These are phyloP conservation scores for Penicillium sp. DNA, from an alignment of 2,329 filamentous ascomycete species.

Conservation along the genomic window DNA sequence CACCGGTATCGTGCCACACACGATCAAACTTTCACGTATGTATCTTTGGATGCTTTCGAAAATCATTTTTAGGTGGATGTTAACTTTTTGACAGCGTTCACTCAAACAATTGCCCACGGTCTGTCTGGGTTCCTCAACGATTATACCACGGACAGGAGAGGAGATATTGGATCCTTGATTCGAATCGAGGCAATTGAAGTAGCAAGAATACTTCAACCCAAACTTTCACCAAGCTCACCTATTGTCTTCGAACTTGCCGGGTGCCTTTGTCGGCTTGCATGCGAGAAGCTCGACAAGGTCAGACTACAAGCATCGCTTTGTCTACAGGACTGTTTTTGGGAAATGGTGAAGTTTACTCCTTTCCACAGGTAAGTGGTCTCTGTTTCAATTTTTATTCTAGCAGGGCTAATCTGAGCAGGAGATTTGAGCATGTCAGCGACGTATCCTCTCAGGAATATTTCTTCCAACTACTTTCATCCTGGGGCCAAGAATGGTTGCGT, in stretches of 20 bases:
- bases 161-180: constrained; percentile 86
- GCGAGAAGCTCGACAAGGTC: constrained; percentile 89
- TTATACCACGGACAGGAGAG: constrained; percentile 85
- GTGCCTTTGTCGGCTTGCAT: constrained; percentile 66
- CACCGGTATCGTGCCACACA: constrained; percentile 37
- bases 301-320: constrained; percentile 57
- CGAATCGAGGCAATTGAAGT: constrained; percentile 75
- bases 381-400: neutral
- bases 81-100: constrained; percentile 30
- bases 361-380: constrained; percentile 43
- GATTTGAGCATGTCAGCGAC: constrained; percentile 47
- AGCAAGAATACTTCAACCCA: constrained; percentile 47
- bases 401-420: constrained; percentile 27
- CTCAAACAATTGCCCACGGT: constrained; percentile 28
- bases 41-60: neutral
- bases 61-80: neutral
- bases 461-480: constrained; percentile 40
- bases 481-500: constrained; percentile 38
- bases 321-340: constrained; percentile 42
- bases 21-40: constrained; percentile 28
- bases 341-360: constrained; percentile 34
- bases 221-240: constrained; percentile 13
- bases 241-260: constrained; percentile 32
- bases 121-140: constrained; percentile 65
- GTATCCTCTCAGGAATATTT: constrained; percentile 48